A percentile compares a stretch with the other conserved stretches of the same genome.
These are phyloP conservation scores for Boletellus sp. DNA, from an alignment of 768 basidiomycete species.

Conservation along the genomic window DNA sequence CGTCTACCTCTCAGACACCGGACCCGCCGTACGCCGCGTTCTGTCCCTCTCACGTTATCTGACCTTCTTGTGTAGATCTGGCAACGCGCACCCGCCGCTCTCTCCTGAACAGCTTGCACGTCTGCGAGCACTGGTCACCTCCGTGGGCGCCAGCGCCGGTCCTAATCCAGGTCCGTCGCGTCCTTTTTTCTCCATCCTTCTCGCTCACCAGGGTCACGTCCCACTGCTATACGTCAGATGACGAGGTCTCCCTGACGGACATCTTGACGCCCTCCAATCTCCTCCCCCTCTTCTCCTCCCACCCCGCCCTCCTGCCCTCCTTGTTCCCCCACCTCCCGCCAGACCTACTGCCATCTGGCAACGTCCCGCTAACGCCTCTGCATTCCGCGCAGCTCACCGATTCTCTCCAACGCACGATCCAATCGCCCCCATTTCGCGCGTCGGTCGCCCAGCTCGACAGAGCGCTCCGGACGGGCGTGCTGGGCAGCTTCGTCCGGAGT, in stretches of 20 bases:
- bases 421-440: constrained; percentile 78
- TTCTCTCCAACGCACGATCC: constrained; percentile 68
- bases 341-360: constrained; percentile 73
- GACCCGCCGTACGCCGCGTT: constrained; percentile 20
- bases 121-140: constrained; percentile 51
- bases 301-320: constrained; percentile 63
- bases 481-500: constrained; percentile 69
- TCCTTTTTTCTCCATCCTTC: neutral
- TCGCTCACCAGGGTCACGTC: constrained; percentile 5
- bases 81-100: constrained; percentile 4
- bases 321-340: constrained; percentile 79
- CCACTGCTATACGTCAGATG: constrained; percentile 22
- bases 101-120: constrained; percentile 58
- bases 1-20: constrained; percentile 34
- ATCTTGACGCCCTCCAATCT: constrained; percentile 74
- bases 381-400: constrained; percentile 37
- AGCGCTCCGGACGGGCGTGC: constrained; percentile 75
- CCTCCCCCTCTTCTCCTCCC: constrained; percentile 62
- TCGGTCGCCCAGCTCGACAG: constrained; percentile 80
- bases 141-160: constrained; percentile 36
- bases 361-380: constrained; percentile 22
- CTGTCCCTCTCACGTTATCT: neutral
- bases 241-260: constrained; percentile 66
- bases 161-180: constrained; percentile 13
- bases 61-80: constrained; percentile 5